These are phyloP conservation scores for Ettlia oleoabundans DNA, from an alignment of 139 green algal species.

Conservation along the genomic window DNA sequence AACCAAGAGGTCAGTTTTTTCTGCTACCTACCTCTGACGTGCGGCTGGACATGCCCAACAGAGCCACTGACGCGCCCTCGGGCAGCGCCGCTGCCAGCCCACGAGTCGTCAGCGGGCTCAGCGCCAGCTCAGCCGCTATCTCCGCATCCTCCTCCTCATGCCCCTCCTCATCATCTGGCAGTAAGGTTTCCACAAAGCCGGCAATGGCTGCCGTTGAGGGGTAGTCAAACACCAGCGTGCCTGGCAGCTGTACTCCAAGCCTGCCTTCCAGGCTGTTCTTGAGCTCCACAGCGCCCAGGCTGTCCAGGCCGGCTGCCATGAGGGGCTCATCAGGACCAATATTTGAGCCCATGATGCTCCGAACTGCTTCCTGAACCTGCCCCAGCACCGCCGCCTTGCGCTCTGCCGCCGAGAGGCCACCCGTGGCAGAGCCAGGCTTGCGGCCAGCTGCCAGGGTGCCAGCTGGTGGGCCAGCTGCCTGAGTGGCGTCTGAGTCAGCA, in stretches of 20 bases:
- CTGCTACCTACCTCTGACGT: slow-evolving; percentile 6
- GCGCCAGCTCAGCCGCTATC: not conserved
- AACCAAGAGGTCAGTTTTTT: no score
- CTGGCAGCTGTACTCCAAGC: slow-evolving; percentile 71
- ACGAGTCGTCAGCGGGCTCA: not conserved
- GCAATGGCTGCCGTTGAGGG: slow-evolving; percentile 64
- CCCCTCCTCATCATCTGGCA: slow-evolving; percentile 26
- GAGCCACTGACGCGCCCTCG: not conserved
- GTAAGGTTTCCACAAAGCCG: slow-evolving; percentile 9
- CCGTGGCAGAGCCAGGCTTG: not conserved
- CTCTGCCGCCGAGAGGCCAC: slow-evolving; percentile 17
- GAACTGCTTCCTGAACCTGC: slow-evolving; percentile 46
- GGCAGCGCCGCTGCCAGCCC: not conserved
- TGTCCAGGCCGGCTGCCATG: slow-evolving; percentile 85
- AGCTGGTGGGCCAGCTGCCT: not conserved
- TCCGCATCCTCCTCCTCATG: not conserved
- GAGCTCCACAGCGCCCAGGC: slow-evolving; percentile 68
- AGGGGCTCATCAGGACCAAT: slow-evolving; percentile 64
- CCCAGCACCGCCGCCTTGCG: slow-evolving; percentile 31
- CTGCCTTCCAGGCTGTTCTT: slow-evolving; percentile 61
- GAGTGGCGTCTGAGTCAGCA: not conserved
- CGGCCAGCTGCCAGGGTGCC: not conserved
- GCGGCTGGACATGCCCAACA: slow-evolving; percentile 23
- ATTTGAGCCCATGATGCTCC: slow-evolving; percentile 51
- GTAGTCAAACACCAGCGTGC: slow-evolving; percentile 91